phyloP scores from a whole-genome alignment of 2,329 filamentous ascomycete species.

The Aspergillus eucalypticola region DNA sequence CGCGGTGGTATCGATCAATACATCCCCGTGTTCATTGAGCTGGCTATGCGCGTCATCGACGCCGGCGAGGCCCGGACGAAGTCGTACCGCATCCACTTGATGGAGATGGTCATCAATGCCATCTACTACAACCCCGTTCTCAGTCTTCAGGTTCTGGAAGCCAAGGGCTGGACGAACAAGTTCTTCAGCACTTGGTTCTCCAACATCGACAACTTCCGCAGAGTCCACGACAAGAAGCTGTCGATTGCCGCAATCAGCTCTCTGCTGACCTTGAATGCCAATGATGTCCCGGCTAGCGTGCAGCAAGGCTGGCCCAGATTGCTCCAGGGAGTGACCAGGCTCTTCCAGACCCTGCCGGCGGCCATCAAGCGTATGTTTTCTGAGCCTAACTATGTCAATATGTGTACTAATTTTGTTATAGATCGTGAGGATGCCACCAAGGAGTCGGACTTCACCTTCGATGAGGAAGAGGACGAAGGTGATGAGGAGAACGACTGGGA shows the following conservation, averaged over 20 bases:
- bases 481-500: slow-evolving; percentile 84
- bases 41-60: slow-evolving; percentile 79
- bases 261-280: slow-evolving; percentile 74
- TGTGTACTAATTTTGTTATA: slow-evolving; percentile 40
- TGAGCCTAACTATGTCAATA: not conserved
- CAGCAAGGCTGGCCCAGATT: slow-evolving; percentile 93
- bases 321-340: slow-evolving; percentile 80
- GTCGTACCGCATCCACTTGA: slow-evolving; percentile 90
- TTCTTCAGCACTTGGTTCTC: slow-evolving; percentile 99
- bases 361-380: slow-evolving; percentile 74
- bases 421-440: slow-evolving; percentile 89
- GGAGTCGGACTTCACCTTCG: slow-evolving; percentile 77
- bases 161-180: slow-evolving; percentile 93
- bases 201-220: slow-evolving; percentile 86
- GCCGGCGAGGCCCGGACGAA: slow-evolving; percentile 81
- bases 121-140: slow-evolving; percentile 95
- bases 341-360: slow-evolving; percentile 87
- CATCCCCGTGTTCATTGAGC: slow-evolving; percentile 81
- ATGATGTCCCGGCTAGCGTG: slow-evolving; percentile 86
- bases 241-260: slow-evolving; percentile 91
- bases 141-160: slow-evolving; percentile 82
- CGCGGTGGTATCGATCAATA: slow-evolving; percentile 85
- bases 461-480: slow-evolving; percentile 73
- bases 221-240: slow-evolving; percentile 98
- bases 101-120: slow-evolving; percentile 98